Base-by-base conservation (phyloP, 108 stramenopile species). In the Fistulifera pelliculosa region DNA sequence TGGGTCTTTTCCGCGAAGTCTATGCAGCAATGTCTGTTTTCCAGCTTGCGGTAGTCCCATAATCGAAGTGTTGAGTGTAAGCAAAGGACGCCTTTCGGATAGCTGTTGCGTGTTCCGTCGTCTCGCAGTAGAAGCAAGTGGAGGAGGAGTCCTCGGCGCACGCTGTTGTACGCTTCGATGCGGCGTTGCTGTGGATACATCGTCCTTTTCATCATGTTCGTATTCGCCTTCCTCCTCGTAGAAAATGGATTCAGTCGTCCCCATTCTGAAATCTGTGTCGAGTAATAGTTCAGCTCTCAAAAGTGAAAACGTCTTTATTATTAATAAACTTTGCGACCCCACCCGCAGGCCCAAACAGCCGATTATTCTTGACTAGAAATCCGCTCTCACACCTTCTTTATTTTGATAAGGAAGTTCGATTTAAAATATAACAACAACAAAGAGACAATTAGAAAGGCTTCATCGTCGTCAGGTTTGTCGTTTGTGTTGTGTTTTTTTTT, bases 1-100 rank as follows among this genome's bases (percentile, higher is more conserved):
- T 12, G 79, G 79, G 64, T 80, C 69, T 40, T 58, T 58, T 15
- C 79, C 79, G 41, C 64, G 25, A 10, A 80, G 52, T 40, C 79
- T 56, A 61, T 58, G 27, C 39, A 76, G 38, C 12, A 80, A 49
- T 17, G 75, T 68, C 18, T 59, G 64, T 43, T 80, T 80, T 28
- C 79, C 79, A 0, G 66, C 57, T 39, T 61, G 41, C 12, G 69
- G 75, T 31, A 71, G 25, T 51, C 79, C 79, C 21, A 80, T 2
- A 0, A 80, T 31, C 1, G 66, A 2, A 19, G 75, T 73, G 17
- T 54, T 24, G 27, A 76, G 12, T 40, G 48, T 6, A 45, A 17
- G 19, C 21, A 11, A 11, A 45, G 31, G 8, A 35, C 8, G 3
- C 8, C 8, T 35, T 35, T 45, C 44, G 19, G 44, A 45, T 45